A percentile compares a stretch with the other conserved stretches of the same genome.
Evolutionary conservation across 2,329 filamentous ascomycete genomes (phyloP).

Genomic region (Chrysosporium keratinophilum): DNA sequence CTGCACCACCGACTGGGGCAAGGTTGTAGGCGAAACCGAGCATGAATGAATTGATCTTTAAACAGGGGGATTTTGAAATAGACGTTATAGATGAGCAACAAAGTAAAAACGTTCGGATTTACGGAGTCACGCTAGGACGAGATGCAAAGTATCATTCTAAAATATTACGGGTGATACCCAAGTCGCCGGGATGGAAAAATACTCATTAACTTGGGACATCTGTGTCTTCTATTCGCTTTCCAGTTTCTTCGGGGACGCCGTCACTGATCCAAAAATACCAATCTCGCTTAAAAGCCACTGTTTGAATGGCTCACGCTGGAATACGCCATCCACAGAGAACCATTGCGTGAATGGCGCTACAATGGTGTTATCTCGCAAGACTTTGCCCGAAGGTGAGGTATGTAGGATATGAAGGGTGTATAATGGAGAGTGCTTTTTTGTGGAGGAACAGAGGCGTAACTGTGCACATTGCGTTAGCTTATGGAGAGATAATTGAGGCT

Average conservation of each 20-base stretch:
- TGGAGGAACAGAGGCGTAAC: slow-evolving; percentile 62
- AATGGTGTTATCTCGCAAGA: slow-evolving; percentile 40
- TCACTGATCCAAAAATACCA: not conserved
- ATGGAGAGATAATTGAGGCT: not conserved
- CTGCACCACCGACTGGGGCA: no score
- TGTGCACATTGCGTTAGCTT: slow-evolving; percentile 27
- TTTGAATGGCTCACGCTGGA: slow-evolving; percentile 52
- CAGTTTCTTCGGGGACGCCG: not conserved
- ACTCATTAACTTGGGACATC: not conserved
- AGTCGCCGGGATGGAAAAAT: no score
- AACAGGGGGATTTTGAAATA: no score
- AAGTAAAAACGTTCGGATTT: not conserved
- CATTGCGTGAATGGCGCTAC: slow-evolving; percentile 50
- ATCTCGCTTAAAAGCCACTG: slow-evolving; percentile 51
- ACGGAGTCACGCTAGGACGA: not conserved
- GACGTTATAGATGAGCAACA: no score
- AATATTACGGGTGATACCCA: no score
- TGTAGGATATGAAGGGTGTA: slow-evolving; percentile 62
- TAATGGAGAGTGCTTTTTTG: slow-evolving; percentile 67
- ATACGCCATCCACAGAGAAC: slow-evolving; percentile 49
- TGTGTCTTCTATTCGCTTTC: not conserved
- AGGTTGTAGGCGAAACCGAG: no score
- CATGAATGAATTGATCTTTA: no score
- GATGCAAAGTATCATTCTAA: no score
- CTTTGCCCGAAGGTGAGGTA: slow-evolving; percentile 30